A percentile compares a stretch with the other conserved stretches of the same genome.
These are phyloP conservation scores for Neophaeococcomyces mojaviensis DNA, from an alignment of 2,329 filamentous ascomycete species.

Conservation along the genomic window DNA sequence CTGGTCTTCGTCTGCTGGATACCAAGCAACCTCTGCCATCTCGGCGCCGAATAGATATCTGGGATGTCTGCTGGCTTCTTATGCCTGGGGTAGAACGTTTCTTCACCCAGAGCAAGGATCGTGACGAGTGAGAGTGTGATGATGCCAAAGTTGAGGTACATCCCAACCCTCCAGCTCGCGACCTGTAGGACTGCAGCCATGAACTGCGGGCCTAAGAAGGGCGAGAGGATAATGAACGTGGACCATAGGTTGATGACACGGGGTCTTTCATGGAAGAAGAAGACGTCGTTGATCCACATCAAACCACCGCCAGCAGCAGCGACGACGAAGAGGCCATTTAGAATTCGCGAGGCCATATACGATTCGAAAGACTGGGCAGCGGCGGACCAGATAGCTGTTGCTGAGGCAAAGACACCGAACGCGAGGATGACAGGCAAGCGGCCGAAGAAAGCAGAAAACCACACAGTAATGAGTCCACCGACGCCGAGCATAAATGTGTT, in stretches of 20 bases:
- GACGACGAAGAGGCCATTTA: constrained; percentile 43
- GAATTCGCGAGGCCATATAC: constrained; percentile 42
- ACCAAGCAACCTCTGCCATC: constrained; percentile 24
- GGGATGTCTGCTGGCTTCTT: constrained; percentile 17
- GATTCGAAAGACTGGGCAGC: constrained; percentile 39
- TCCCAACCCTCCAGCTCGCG: constrained; percentile 29
- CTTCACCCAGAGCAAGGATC: constrained; percentile 23
- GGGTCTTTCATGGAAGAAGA: constrained; percentile 51
- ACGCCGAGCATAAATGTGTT: constrained; percentile 45
- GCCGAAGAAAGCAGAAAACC: constrained; percentile 36
- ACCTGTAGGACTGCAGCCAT: constrained; percentile 44
- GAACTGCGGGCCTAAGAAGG: constrained; percentile 33
- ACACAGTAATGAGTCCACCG: constrained; percentile 35
- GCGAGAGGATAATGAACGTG: constrained; percentile 32
- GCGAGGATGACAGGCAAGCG: constrained; percentile 37
- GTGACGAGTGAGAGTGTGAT: constrained; percentile 22
- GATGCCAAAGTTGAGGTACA: constrained; percentile 26
- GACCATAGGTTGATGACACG: constrained; percentile 33
- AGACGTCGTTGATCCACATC: constrained; percentile 51
- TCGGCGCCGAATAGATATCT: constrained; percentile 17
- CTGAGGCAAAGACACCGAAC: constrained; percentile 25
- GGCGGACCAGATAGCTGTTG: constrained; percentile 35
- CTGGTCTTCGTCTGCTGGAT: constrained; percentile 24
- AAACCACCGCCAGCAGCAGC: constrained; percentile 34
- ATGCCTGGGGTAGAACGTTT: constrained; percentile 26